These are phyloP conservation scores for Rhizoclosmatium globosum DNA, from an alignment of 192 early-diverging fungal species.

Conservation along the genomic window DNA sequence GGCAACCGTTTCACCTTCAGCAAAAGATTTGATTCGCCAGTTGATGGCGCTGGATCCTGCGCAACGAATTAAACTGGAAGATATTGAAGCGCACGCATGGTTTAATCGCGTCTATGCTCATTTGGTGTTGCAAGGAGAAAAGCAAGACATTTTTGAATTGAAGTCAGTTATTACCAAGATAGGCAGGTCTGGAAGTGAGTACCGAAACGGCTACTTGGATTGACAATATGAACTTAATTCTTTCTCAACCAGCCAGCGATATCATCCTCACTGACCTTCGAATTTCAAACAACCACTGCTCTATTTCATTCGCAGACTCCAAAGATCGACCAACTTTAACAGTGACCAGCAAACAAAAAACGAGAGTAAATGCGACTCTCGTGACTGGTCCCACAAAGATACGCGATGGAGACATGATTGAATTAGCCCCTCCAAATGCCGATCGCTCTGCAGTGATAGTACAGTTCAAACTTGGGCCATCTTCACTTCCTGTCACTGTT, in stretches of 20 bases:
- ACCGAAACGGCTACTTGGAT: neutral
- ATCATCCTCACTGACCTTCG: slow-evolving; percentile 32
- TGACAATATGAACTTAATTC: neutral
- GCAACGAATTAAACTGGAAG: slow-evolving; percentile 27
- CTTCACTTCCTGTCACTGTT: neutral
- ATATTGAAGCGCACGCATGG: slow-evolving; percentile 43
- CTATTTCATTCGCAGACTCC: slow-evolving; percentile 25
- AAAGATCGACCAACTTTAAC: neutral
- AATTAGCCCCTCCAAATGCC: neutral
- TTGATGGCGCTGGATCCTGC: slow-evolving; percentile 40
- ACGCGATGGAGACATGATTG: slow-evolving; percentile 30
- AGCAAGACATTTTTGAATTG: neutral
- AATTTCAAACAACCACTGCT: slow-evolving; percentile 40
- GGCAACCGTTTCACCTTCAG: slow-evolving; percentile 13
- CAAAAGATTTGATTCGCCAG: slow-evolving; percentile 36
- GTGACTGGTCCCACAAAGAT: neutral
- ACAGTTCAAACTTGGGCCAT: slow-evolving; percentile 1
- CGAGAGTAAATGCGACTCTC: slow-evolving; percentile 9
- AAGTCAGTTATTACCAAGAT: neutral
- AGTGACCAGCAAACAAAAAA: neutral
- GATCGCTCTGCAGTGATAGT: neutral
- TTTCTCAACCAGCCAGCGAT: slow-evolving; percentile 15
- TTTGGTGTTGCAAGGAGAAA: neutral
- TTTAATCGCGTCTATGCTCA: slow-evolving; percentile 7
- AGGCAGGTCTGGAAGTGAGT: neutral